Evolutionary conservation across 352 stramenopile species (phyloP), one percentile per base, ranked within the genome.

Genomic region (Phytopythium oedochilum): DNA sequence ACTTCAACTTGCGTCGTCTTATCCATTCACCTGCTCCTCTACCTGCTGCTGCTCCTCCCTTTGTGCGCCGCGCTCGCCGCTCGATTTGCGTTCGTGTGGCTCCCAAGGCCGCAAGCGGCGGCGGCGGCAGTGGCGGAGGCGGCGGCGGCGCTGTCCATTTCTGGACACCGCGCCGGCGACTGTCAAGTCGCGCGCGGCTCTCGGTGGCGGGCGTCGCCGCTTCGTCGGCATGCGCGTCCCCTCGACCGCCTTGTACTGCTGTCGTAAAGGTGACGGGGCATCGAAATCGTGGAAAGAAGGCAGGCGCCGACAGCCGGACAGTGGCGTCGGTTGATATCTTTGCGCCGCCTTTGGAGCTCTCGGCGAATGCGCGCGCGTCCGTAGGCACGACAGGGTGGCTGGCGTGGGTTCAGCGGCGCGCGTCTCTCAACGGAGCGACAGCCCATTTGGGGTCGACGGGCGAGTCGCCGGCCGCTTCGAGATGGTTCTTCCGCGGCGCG

Each of bases 281-380:
- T 11, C 42, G 42, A 48, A 34, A 48, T 28, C 22, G 23, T 48
- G 42, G 42, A 48, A 48, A n/a, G 23, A 48, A 29, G 23, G 18
- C 42, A n/a, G 42, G 26, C 12, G 25, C 25, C 5, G 42, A 34
- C 42, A 29, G 28, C 6, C 46, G 28, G 26, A 28, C 28, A 40
- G 46, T 52, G 46, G 46, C 46, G 46, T 52, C n/a, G 46, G 28
- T 39, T 39, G 46, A 39, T 52, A 52, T 52, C 18, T 25, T 25
- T 28, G 26, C n/a, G 18, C 4, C 45, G 45, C 6, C 25, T 50
- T 25, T n/a, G n/a, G 43, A 8, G n/a, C 39, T n/a, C 20, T 10
- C 39, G 39, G 25, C 39, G 39, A 18, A 49, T 12, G 43, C 8
- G 8, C 44, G 22, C 44, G 26, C 5, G 3, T 11, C 9, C 11